phyloP scores from a whole-genome alignment of 441 rosid species.

The Erodium trifolium region DNA sequence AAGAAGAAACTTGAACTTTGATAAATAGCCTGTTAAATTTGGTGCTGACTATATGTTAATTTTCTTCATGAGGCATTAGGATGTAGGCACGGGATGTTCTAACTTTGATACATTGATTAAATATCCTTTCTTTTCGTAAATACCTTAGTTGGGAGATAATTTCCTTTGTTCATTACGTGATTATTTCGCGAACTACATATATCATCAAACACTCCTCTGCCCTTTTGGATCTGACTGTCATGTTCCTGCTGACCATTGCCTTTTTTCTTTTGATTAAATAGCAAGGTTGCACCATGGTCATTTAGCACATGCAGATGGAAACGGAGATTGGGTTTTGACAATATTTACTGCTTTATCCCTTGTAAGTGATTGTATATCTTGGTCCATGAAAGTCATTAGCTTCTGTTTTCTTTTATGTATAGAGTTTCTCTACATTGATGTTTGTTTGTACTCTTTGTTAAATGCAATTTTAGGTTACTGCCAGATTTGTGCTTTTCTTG shows the following conservation, averaged over 20 bases:
- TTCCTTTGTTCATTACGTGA: neutral
- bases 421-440: constrained; percentile 1
- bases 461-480: neutral
- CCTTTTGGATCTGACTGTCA: neutral
- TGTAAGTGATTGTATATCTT: constrained; percentile 42
- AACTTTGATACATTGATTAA: neutral
- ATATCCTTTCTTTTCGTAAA: neutral
- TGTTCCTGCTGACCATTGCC: constrained; percentile 13
- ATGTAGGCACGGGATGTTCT: neutral
- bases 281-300: constrained; percentile 93
- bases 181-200: neutral
- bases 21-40: neutral
- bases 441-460: neutral
- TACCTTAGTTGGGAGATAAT: neutral
- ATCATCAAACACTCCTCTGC: constrained; percentile 3
- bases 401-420: neutral
- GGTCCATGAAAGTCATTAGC: neutral
- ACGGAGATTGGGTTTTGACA: constrained; percentile 98
- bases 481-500: neutral
- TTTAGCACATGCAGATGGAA: constrained; percentile 88
- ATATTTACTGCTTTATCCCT: constrained; percentile 80
- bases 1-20: constrained; percentile 4
- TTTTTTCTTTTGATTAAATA: constrained; percentile 26
- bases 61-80: neutral
- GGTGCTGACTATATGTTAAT: constrained; percentile 1